Evolutionary conservation across 2,329 filamentous ascomycete species (phyloP).

Genomic region (Fusarium decemcellulare): DNA sequence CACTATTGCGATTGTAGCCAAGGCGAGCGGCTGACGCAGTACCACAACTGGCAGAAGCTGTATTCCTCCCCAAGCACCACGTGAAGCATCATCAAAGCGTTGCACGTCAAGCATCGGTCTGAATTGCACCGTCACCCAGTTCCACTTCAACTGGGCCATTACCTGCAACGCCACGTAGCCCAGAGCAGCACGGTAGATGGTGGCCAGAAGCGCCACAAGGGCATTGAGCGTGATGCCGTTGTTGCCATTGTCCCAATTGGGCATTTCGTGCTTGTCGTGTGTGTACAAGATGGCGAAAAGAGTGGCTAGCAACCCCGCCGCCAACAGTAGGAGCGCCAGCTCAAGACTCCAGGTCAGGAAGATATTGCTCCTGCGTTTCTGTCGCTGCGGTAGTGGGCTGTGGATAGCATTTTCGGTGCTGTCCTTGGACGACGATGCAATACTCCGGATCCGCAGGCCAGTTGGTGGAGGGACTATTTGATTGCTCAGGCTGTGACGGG

Average conservation of each 20-base stretch:
- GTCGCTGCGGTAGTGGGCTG: not conserved
- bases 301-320: not conserved
- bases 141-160: not conserved
- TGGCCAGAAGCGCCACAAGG: not conserved
- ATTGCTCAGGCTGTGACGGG: too few species aligned
- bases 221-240: constrained; percentile 5
- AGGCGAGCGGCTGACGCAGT: not conserved
- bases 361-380: not conserved
- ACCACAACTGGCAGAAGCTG: not conserved
- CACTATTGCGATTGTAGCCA: constrained; percentile 1
- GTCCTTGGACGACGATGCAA: not conserved
- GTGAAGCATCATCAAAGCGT: constrained; percentile 1
- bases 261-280: not conserved
- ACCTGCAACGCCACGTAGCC: not conserved
- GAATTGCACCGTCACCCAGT: not conserved
- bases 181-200: not conserved
- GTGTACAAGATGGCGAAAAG: not conserved
- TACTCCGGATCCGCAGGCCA: not conserved
- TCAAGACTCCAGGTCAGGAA: not conserved
- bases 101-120: not conserved
- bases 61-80: not conserved
- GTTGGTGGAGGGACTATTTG: not conserved
- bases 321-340: not conserved
- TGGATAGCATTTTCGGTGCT: not conserved
- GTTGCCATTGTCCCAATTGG: not conserved